Evolutionary conservation across 169 alveolate species (phyloP), one percentile per base, ranked within the genome.

Genomic region (Cyclospora cayetanensis): DNA sequence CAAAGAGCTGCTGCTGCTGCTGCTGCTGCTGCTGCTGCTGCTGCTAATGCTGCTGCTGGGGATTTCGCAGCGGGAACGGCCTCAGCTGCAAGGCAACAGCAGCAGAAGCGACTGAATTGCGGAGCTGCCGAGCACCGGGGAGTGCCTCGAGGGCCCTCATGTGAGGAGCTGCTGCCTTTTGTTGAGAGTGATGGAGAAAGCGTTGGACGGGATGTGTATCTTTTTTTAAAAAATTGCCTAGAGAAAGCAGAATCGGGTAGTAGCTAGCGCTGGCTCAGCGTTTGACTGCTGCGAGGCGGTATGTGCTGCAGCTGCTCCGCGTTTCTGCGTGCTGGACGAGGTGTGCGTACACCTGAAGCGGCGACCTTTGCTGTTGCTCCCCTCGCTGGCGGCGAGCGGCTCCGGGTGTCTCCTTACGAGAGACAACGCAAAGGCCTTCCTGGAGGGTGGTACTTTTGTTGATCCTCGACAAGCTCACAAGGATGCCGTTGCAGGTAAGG

Each of bases 281-380:
- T 37, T 22, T 25, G 52, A 53, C 74, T 77, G 88, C 88, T 1
- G 88, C 70, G 65, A 18, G 27, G 65, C 41, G 29, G 65, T 42
- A 27, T 18, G 5, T 77, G 88, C 70, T 77, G 88, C 88, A 77
- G 88, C 70, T 27, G 39, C 65, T 22, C 41, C 70, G 60, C 70
- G 88, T 34, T 43, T 77, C 53, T 72, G 91, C 65, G 82, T 83
- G 37, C 27, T 83, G 63, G 91, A 72, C 25, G 92, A 87, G 65
- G 87, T 87, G 63, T 87, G 82, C 63, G 87, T 60, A 25, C 70
- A 70, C 63, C 92, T 63, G 77, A 87, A 87, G 85, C 25, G 89
- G 66, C 31, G 63, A 27, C 83, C 92, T 18, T 29, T 87, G 53
- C 76, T 87, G 39, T 74, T 87, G 66, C 79, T 66, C 50, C 79